Conservation (phyloP, 108 stramenopile genomes). For the Pseudonitzschia multistriata region DNA sequence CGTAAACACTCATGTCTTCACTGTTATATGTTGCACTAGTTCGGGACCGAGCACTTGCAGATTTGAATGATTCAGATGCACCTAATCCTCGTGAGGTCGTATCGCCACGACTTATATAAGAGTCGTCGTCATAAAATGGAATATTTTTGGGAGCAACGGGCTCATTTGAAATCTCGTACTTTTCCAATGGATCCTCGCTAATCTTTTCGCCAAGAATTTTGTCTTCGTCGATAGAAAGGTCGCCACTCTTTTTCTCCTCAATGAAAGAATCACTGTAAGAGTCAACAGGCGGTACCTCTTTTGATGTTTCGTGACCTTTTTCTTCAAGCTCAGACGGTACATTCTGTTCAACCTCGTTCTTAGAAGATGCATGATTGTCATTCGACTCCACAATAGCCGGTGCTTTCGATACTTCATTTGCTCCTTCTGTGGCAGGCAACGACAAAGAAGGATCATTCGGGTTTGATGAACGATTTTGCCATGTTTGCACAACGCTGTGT, state of each 20-base stretch:
- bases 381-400: background rate
- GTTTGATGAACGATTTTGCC: conserved; percentile 6
- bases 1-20: conserved; percentile 18
- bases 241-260: conserved; percentile 18
- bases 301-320: background rate
- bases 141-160: background rate
- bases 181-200: background rate
- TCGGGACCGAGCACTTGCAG: background rate
- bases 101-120: conserved; percentile 2
- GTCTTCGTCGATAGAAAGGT: conserved; percentile 12
- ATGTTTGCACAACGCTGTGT: conserved; percentile 14
- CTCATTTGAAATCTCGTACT: background rate
- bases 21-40: background rate
- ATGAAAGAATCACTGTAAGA: background rate
- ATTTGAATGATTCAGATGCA: background rate
- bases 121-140: conserved; percentile 16
- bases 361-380: background rate
- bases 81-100: background rate
- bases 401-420: background rate
- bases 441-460: background rate
- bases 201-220: conserved; percentile 6
- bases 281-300: background rate
- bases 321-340: background rate
- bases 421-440: background rate
- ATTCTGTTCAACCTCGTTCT: background rate